Conservation (phyloP, 805 yeast species). For the Starmerella stellata region DNA sequence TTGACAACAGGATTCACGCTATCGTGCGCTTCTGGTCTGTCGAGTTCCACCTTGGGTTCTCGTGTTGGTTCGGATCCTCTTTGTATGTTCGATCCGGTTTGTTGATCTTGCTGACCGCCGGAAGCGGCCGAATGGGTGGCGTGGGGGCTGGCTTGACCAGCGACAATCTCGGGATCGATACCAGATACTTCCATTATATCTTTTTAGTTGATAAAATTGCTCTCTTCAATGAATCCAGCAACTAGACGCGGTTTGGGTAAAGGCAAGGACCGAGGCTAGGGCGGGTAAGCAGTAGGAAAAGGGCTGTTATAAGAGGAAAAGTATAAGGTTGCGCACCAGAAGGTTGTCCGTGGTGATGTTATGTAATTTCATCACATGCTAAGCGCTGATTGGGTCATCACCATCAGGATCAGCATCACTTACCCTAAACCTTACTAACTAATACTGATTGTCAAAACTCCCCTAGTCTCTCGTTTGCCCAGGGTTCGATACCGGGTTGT, state of each 20-base stretch:
- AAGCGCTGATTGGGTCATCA: neutral
- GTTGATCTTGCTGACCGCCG: constrained; percentile 13
- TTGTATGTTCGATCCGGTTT: constrained; percentile 4
- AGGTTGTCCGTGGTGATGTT: constrained; percentile 6
- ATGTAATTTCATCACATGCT: constrained; percentile 1
- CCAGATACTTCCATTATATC: constrained; percentile 17
- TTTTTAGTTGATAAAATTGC: neutral
- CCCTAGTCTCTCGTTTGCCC: too few relatives aligned
- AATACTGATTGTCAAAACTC: too few relatives aligned
- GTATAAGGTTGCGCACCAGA: constrained; percentile 1
- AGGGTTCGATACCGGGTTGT: too few relatives aligned
- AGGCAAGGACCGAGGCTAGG: constrained; percentile 17
- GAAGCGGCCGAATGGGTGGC: constrained; percentile 8
- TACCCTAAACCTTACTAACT: too few relatives aligned
- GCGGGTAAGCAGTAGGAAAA: constrained; percentile 12
- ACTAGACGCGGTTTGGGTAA: constrained; percentile 16
- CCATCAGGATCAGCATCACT: neutral
- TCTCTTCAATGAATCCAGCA: neutral
- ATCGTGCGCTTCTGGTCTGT: constrained; percentile 4
- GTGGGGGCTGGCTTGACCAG: constrained; percentile 16
- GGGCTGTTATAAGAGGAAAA: constrained; percentile 8
- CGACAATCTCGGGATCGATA: constrained; percentile 23
- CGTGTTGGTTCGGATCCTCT: constrained; percentile 1
- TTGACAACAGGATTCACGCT: constrained; percentile 2
- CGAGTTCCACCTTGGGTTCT: constrained; percentile 2